These are phyloP conservation scores for Trametes cinnabarina DNA, from an alignment of 768 basidiomycete genomes.

Conservation along the genomic window DNA sequence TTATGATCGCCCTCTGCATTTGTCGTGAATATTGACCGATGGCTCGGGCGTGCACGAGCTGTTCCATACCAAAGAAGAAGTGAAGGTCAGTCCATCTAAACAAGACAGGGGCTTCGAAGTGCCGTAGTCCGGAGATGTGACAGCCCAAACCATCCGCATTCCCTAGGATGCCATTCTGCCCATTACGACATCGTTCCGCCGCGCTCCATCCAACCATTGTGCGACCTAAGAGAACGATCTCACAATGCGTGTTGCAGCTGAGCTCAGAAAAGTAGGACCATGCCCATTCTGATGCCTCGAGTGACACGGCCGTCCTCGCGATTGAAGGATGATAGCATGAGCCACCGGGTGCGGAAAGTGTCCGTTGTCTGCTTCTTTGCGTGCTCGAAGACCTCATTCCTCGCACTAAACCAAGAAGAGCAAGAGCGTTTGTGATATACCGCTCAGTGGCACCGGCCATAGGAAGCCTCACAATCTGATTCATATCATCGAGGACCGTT, in stretches of 20 bases:
- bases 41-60: no score
- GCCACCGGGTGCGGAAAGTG: neutral
- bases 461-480: neutral
- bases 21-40: no score
- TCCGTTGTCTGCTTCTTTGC: neutral
- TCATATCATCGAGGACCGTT: neutral
- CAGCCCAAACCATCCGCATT: no score
- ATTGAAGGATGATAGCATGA: neutral
- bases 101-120: no score
- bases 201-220: neutral
- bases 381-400: neutral
- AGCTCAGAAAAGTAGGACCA: neutral
- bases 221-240: neutral
- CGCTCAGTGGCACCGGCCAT: neutral
- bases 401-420: slow-evolving; percentile 2
- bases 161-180: no score
- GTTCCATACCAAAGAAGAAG: no score
- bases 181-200: neutral
- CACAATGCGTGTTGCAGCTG: neutral
- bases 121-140: no score
- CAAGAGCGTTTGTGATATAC: neutral
- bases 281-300: neutral
- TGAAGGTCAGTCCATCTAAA: no score
- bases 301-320: slow-evolving; percentile 1
- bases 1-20: no score